phyloP scores from a whole-genome alignment of 2,329 filamentous ascomycete genomes.

The Blastomyces gilchristii region DNA sequence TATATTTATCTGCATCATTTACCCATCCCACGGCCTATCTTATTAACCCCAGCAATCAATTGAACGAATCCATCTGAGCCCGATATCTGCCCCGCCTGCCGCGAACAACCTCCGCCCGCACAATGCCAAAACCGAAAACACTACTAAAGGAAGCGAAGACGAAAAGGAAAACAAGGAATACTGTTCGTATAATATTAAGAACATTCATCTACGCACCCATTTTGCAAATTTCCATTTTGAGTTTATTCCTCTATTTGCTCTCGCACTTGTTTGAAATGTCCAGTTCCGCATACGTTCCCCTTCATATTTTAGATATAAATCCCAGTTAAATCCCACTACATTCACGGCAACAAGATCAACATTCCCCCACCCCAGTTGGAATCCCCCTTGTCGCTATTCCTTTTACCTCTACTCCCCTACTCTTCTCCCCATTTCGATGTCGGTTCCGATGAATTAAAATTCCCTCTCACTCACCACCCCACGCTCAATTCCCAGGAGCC shows the following conservation, averaged over 20 bases:
- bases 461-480: constrained; percentile 6
- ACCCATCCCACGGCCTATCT: background rate
- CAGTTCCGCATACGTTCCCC: too few species aligned
- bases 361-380: too few species aligned
- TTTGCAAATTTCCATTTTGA: background rate
- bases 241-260: background rate
- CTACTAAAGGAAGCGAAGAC: constrained; percentile 35
- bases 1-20: background rate
- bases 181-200: constrained; percentile 21
- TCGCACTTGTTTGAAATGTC: background rate
- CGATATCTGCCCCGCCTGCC: background rate
- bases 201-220: background rate
- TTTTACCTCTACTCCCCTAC: background rate
- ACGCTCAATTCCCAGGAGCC: constrained; percentile 28
- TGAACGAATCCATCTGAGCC: background rate
- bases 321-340: too few species aligned
- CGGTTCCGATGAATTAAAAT: background rate
- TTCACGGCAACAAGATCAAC: too few species aligned
- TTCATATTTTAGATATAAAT: too few species aligned
- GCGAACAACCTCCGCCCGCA: background rate
- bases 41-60: background rate
- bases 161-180: constrained; percentile 34
- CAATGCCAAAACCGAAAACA: constrained; percentile 33
- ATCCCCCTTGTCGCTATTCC: too few species aligned
- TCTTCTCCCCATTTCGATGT: background rate